These are phyloP conservation scores for Endoconidiophora polonica DNA, from an alignment of 2,329 filamentous ascomycete species.

Conservation along the genomic window DNA sequence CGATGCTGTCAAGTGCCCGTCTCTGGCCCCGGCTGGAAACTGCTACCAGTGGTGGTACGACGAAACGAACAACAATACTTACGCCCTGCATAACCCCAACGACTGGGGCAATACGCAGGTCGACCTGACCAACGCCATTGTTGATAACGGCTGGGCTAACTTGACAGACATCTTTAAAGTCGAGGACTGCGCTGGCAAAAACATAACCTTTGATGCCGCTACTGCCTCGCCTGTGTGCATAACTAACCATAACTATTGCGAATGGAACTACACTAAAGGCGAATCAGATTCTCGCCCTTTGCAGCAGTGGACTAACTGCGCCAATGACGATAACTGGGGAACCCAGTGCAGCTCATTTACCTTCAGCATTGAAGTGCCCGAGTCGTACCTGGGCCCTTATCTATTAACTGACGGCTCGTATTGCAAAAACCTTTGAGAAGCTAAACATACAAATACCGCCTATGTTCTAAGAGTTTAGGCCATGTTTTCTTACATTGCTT, in stretches of 20 bases:
- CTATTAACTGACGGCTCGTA: conserved; percentile 12
- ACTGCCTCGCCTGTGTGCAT: conserved; percentile 16
- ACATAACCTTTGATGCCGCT: conserved; percentile 15
- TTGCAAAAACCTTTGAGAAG: conserved; percentile 11
- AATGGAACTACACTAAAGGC: conserved; percentile 15
- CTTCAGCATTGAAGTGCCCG: conserved; percentile 14
- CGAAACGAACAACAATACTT: conserved; percentile 14
- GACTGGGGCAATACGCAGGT: conserved; percentile 16
- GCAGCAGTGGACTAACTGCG: conserved; percentile 16
- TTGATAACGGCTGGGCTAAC: conserved; percentile 17
- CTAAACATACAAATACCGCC: neutral
- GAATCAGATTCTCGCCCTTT: conserved; percentile 3
- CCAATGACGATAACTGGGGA: conserved; percentile 15
- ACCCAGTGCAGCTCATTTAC: conserved; percentile 15
- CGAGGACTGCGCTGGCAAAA: conserved; percentile 16
- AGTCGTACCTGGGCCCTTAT: conserved; percentile 17
- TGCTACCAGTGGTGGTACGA: conserved; percentile 16
- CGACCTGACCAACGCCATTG: conserved; percentile 14
- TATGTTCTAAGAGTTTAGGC: neutral
- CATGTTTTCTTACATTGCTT: no score
- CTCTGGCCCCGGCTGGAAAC: conserved; percentile 12
- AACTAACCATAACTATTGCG: conserved; percentile 16
- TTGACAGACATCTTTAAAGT: conserved; percentile 16
- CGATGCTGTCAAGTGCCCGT: conserved; percentile 11
- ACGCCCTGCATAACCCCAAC: conserved; percentile 16